Base-by-base conservation (phyloP, 1,284 basidiomycete species). In the Cryptococcus hybrid region DNA sequence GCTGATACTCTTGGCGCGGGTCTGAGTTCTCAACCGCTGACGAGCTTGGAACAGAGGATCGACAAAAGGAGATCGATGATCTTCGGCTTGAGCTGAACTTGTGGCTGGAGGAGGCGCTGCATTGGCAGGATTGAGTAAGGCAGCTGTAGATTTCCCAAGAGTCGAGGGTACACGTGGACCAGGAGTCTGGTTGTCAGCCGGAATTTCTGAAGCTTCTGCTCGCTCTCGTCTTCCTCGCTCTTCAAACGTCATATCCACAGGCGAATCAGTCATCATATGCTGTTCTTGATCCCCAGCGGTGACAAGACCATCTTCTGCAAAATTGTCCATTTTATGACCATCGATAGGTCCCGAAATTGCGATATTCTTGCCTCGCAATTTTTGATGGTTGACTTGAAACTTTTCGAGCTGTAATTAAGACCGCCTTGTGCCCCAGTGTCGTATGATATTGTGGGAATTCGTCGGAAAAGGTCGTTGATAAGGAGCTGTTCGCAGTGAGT, bases 401-500 rank as follows among this genome's bases (percentile, higher is more conserved):
- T 7, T 45, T 44, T 47, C 5, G 44, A 9, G 24, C 42, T 42
- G 35, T 47, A 7, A 7, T 44, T 13, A 24, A 30, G 18, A 44
- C 40, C 12, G 11, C 49, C 39, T 51, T 50, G 34, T 42, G 48
- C 35, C 30, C 12, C 7, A 38, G 47, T 51, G 49, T 51, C 12
- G 11, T 35, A 42, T 18, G 53, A 15, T 39, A 65, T 43, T 7
- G 63, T 65, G 9, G 62, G 55, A 30, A 60, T 65, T 2, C 66
- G 57, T 8, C 59, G 51, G 18, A 64, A 47, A 11, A 47, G 53
- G 42, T 68, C 55, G 50, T 64, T 66, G 7, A 47, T 8, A 11
- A 73, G 57, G 1, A 71, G 59, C 37, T 67, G 60, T 47, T 64
- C 56, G 57, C 72, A 68, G 52, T 69, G 65, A 7, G 50, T 56